Conservation (phyloP, 2,329 filamentous ascomycete species). For the Paracoccidioides brasiliensis region DNA sequence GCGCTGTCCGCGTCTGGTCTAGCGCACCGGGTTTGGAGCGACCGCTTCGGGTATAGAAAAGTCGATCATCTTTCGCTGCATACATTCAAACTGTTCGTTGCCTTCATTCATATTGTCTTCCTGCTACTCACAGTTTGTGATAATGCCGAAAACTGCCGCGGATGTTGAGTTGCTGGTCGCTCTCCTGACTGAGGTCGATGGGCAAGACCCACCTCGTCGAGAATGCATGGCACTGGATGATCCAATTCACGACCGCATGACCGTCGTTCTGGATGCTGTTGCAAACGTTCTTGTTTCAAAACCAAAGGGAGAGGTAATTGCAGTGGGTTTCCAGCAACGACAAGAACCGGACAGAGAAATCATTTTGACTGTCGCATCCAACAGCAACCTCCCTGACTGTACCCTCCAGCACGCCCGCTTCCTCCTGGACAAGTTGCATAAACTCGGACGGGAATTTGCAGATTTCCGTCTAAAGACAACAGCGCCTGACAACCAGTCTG, state of each 20-base stretch:
- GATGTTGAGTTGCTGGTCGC: background rate
- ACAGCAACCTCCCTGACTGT: background rate
- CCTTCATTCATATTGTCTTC: too few relatives aligned
- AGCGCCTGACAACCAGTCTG: too few relatives aligned
- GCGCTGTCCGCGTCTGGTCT: too few relatives aligned
- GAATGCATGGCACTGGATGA: background rate
- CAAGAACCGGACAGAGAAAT: too few relatives aligned
- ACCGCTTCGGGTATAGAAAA: too few relatives aligned
- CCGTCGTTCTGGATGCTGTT: background rate
- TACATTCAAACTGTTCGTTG: too few relatives aligned
- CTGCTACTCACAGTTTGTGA: too few relatives aligned
- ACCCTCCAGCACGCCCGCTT: background rate
- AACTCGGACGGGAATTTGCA: background rate
- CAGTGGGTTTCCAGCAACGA: background rate
- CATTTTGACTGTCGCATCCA: background rate
- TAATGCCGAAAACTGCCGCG: too few relatives aligned
- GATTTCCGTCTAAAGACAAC: background rate
- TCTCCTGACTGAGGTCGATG: background rate
- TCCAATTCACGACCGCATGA: background rate
- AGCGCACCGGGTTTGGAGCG: too few relatives aligned
- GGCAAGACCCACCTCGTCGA: background rate
- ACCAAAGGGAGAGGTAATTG: background rate
- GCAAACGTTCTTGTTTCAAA: background rate
- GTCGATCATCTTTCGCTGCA: too few relatives aligned
- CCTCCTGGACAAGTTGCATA: background rate